A percentile compares a stretch with the other conserved stretches of the same genome.
phyloP scores from a whole-genome alignment of 2,329 filamentous ascomycete species.

The Stagonosporopsis cucurbitacearum region DNA sequence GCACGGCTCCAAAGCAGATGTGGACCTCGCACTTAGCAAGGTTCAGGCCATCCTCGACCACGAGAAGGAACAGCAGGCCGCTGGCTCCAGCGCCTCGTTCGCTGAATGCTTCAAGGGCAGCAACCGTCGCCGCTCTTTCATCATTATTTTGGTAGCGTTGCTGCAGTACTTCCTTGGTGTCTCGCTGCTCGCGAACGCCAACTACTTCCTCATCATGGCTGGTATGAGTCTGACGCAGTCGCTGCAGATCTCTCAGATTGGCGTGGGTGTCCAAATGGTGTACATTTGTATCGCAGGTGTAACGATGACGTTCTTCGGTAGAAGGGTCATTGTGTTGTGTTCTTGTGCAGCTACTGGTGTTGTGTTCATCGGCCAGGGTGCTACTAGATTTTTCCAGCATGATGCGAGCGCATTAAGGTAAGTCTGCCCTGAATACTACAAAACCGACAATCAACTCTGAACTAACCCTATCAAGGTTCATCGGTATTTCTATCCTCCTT shows the following conservation, averaged over 20 bases:
- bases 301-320: constrained; percentile 7
- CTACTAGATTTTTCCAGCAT: constrained; percentile 6
- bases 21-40: constrained; percentile 7
- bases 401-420: neutral
- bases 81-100: neutral
- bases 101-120: constrained; percentile 77
- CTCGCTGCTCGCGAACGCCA: constrained; percentile 9
- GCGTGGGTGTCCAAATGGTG: constrained; percentile 9
- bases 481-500: constrained; percentile 1
- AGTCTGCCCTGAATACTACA: too few relatives aligned
- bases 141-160: constrained; percentile 46
- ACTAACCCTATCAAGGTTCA: neutral
- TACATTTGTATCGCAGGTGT: constrained; percentile 7
- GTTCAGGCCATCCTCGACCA: constrained; percentile 9
- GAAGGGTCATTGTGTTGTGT: constrained; percentile 5
- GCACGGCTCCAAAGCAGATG: constrained; percentile 8
- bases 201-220: constrained; percentile 15
- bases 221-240: constrained; percentile 14
- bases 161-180: constrained; percentile 16
- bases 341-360: constrained; percentile 5
- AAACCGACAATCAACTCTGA: neutral
- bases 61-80: constrained; percentile 4
- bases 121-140: constrained; percentile 76
- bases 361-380: constrained; percentile 3
- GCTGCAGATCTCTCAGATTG: constrained; percentile 9